Evolutionary conservation across 2,329 filamentous ascomycete species (phyloP).

Genomic region (Xylaria sp.): DNA sequence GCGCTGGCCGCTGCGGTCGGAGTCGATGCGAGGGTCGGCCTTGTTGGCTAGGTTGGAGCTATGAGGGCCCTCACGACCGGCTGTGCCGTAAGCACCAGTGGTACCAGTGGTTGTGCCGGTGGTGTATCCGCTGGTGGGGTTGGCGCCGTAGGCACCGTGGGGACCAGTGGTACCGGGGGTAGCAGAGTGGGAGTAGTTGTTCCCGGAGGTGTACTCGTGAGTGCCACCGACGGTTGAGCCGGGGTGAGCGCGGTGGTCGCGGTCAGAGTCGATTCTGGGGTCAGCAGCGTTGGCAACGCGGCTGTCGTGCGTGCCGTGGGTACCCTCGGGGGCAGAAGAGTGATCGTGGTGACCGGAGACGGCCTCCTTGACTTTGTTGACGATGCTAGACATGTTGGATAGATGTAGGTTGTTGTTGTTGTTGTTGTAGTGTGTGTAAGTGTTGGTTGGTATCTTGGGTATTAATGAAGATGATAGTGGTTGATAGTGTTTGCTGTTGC

Average conservation of each 20-base stretch:
- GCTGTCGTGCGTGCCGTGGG: slow-evolving; percentile 41
- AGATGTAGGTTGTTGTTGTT: slow-evolving; percentile 8
- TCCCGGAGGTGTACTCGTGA: slow-evolving; percentile 31
- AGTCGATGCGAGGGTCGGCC: slow-evolving; percentile 60
- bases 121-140: no score
- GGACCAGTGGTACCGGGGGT: no score
- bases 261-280: slow-evolving; percentile 44
- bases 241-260: slow-evolving; percentile 41
- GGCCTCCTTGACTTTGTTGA: slow-evolving; percentile 66
- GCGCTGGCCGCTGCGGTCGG: slow-evolving; percentile 47
- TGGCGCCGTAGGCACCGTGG: no score
- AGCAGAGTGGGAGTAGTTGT: slow-evolving; percentile 30
- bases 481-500: neutral
- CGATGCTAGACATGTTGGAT: slow-evolving; percentile 60
- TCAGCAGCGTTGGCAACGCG: slow-evolving; percentile 41
- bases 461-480: no score
- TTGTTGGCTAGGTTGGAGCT: slow-evolving; percentile 55
- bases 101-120: no score
- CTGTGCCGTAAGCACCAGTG: slow-evolving; percentile 1
- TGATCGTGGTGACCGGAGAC: slow-evolving; percentile 50
- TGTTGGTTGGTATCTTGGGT: neutral
- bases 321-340: slow-evolving; percentile 37
- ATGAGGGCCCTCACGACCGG: slow-evolving; percentile 51
- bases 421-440: no score
- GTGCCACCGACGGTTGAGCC: slow-evolving; percentile 33